Conservation (phyloP, 768 basidiomycete species). For the Termitomyces bulborhizus region DNA sequence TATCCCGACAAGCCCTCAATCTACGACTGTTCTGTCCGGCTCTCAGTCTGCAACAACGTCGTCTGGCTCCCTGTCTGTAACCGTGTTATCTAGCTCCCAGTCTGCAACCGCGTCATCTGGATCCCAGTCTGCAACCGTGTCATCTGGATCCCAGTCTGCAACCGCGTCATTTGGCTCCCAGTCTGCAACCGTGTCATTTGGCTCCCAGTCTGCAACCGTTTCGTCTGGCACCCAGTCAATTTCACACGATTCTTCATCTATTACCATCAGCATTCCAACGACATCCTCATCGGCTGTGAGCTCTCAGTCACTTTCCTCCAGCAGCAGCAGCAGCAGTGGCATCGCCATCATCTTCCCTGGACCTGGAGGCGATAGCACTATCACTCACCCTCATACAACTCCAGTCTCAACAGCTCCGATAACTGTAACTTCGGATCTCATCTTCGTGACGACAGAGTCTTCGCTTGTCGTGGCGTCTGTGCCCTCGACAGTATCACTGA, state of each 20-base stretch:
- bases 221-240: background rate
- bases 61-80: background rate
- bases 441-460: conserved; percentile 38
- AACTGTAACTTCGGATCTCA: conserved; percentile 30
- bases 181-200: background rate
- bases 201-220: background rate
- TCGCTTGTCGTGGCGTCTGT: conserved; percentile 33
- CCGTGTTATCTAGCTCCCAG: background rate
- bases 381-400: background rate
- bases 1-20: too few relatives aligned
- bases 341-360: conserved; percentile 15
- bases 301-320: background rate
- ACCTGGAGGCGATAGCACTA: background rate
- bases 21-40: too few relatives aligned
- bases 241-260: background rate
- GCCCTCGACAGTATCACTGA: conserved; percentile 17
- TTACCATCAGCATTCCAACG: background rate
- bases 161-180: background rate
- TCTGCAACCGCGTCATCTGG: background rate
- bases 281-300: background rate
- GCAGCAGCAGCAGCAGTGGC: conserved; percentile 2
- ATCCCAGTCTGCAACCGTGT: background rate
- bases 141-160: background rate
- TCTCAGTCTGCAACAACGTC: background rate
- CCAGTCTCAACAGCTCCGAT: conserved; percentile 11